phyloP scores from a whole-genome alignment of 176 grass and related monocot genomes.

The Paspalum vaginatum region DNA sequence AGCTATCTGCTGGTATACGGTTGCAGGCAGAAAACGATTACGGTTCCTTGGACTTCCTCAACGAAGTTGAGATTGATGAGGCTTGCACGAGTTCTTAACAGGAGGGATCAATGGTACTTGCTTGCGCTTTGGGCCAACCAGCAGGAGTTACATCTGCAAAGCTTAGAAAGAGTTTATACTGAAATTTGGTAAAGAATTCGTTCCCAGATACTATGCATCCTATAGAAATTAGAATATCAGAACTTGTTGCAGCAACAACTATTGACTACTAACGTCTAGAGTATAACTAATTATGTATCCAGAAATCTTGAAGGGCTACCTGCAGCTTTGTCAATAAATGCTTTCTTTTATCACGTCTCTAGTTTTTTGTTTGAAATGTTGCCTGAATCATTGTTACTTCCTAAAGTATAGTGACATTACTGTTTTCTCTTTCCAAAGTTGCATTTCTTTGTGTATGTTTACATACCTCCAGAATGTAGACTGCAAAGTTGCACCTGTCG shows the following conservation, averaged over 20 bases:
- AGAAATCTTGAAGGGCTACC: background rate
- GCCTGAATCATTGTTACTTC: background rate
- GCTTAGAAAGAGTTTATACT: background rate
- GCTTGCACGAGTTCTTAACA: slow-evolving; percentile 31
- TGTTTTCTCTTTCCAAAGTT: slow-evolving; percentile 7
- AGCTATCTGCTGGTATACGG: slow-evolving; percentile 53
- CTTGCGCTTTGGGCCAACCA: background rate
- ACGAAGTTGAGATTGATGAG: slow-evolving; percentile 42
- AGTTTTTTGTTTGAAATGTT: background rate
- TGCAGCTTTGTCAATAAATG: slow-evolving; percentile 1
- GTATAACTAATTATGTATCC: background rate
- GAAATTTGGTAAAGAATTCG: background rate
- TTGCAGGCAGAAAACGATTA: slow-evolving; percentile 65
- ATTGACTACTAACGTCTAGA: background rate
- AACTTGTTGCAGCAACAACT: slow-evolving; percentile 9
- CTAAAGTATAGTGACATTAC: background rate
- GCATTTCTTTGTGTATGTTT: background rate
- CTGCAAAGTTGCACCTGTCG: background rate
- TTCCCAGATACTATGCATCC: background rate
- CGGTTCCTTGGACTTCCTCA: slow-evolving; percentile 56
- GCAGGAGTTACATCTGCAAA: background rate
- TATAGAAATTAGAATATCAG: background rate
- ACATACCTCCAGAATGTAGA: background rate
- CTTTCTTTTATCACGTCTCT: background rate
- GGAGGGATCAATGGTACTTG: slow-evolving; percentile 2